Evolutionary conservation across 2,329 filamentous ascomycete genomes (phyloP).

Genomic region (Botrytis pseudocinerea): DNA sequence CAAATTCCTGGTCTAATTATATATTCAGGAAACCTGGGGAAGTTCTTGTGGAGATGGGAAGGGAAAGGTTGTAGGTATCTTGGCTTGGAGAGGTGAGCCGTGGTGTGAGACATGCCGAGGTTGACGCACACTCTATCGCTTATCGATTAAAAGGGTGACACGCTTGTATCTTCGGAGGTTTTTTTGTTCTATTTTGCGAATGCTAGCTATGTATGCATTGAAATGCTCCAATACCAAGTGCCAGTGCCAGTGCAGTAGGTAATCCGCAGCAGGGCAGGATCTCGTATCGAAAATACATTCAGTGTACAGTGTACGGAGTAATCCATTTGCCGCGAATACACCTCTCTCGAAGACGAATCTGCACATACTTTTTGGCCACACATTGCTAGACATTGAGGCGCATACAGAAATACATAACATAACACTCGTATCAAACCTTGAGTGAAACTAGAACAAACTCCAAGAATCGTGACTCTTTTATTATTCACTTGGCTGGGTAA

Average conservation of each 20-base stretch:
- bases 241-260: neutral
- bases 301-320: neutral
- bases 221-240: neutral
- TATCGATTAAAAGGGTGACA: conserved; percentile 8
- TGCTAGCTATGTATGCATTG: neutral
- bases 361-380: neutral
- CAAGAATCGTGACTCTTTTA: neutral
- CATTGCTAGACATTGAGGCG: neutral
- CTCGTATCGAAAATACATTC: neutral
- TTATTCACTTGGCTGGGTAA: neutral
- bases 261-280: neutral
- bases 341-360: neutral
- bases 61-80: neutral
- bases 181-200: neutral
- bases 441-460: neutral
- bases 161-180: neutral
- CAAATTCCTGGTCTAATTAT: neutral
- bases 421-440: conserved; percentile 5
- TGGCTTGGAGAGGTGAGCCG: neutral
- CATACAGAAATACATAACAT: neutral
- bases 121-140: neutral
- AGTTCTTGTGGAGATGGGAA: neutral
- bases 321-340: neutral
- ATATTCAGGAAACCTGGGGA: neutral
- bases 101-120: conserved; percentile 6